phyloP scores from a whole-genome alignment of 768 basidiomycete species.

The Podaxis sp. region DNA sequence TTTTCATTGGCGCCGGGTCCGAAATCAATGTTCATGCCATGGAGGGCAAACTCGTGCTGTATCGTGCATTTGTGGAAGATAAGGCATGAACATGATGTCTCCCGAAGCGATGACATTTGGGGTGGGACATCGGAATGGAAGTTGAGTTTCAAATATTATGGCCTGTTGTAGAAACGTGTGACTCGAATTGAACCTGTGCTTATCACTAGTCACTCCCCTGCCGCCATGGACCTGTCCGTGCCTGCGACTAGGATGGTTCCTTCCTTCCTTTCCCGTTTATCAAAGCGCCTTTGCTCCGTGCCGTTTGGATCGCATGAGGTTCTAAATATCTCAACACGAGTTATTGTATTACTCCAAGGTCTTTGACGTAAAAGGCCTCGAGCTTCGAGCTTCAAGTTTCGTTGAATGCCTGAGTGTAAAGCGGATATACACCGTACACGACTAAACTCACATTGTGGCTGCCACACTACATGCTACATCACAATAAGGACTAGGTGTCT shows the following conservation, averaged over 20 bases:
- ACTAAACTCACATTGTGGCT: neutral
- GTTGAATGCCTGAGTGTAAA: neutral
- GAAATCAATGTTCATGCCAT: slow-evolving; percentile 49
- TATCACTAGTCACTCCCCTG: neutral
- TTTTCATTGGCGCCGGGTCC: slow-evolving; percentile 78
- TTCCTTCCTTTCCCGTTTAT: neutral
- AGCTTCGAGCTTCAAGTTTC: neutral
- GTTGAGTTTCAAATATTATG: slow-evolving; percentile 1
- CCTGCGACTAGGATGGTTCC: neutral
- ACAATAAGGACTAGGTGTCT: neutral
- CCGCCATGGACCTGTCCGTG: neutral
- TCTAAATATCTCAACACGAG: neutral
- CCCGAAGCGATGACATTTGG: slow-evolving; percentile 13
- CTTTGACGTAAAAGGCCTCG: neutral
- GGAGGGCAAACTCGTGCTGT: slow-evolving; percentile 46
- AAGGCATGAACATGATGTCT: neutral
- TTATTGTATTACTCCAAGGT: neutral
- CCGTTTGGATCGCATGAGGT: neutral
- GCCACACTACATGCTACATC: neutral
- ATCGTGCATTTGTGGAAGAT: slow-evolving; percentile 67
- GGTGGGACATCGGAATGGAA: neutral
- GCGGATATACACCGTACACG: neutral
- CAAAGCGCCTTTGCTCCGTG: neutral
- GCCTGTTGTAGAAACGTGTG: slow-evolving; percentile 1
- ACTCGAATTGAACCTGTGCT: neutral